phyloP scores from a whole-genome alignment of 768 basidiomycete species.

The Mycena filopes region DNA sequence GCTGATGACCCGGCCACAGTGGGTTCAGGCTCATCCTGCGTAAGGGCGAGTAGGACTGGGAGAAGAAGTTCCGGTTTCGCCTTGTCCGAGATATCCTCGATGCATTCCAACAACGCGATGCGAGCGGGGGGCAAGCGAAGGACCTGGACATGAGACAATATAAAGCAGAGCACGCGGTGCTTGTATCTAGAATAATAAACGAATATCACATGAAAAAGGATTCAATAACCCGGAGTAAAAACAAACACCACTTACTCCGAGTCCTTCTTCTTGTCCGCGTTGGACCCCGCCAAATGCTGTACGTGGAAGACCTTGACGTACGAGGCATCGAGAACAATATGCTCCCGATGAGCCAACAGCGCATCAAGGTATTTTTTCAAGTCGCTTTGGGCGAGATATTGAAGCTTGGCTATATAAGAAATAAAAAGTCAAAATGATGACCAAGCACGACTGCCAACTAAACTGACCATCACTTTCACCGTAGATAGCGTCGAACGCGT shows the following conservation, averaged over 20 bases:
- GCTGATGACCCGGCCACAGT: constrained; percentile 36
- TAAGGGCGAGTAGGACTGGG: constrained; percentile 62
- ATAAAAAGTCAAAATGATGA: too few relatives aligned
- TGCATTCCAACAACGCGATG: constrained; percentile 60
- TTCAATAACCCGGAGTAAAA: too few relatives aligned
- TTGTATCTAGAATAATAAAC: too few relatives aligned
- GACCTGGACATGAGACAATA: constrained; percentile 82
- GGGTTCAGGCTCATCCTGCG: constrained; percentile 34
- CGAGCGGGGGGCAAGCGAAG: constrained; percentile 61
- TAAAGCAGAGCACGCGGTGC: constrained; percentile 75
- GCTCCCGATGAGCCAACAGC: constrained; percentile 61
- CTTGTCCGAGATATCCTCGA: constrained; percentile 59
- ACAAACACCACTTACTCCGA: constrained; percentile 65
- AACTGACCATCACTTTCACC: constrained; percentile 66
- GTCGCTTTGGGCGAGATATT: constrained; percentile 77
- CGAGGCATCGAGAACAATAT: constrained; percentile 66
- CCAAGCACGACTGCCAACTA: background rate
- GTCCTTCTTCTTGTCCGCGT: constrained; percentile 66
- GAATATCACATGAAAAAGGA: too few relatives aligned
- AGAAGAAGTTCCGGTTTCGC: constrained; percentile 63
- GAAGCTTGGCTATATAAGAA: constrained; percentile 65
- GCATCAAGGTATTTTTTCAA: constrained; percentile 65
- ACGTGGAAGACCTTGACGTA: constrained; percentile 72
- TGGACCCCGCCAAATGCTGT: constrained; percentile 58
- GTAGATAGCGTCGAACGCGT: constrained; percentile 80